Evolutionary conservation across 805 yeast species (phyloP).

Genomic region (Priceomyces medius): DNA sequence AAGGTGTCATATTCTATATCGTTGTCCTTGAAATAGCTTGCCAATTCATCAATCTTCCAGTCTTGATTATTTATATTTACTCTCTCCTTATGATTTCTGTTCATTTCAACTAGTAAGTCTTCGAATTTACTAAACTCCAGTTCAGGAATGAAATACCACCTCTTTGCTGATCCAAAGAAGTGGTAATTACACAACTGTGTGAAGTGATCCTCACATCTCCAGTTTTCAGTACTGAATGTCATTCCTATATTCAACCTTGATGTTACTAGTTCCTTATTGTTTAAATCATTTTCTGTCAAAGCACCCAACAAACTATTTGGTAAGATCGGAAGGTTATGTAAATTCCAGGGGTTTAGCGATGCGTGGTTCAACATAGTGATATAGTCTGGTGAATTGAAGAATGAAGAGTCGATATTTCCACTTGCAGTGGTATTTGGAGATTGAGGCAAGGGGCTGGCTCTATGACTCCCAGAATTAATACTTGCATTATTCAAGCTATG

Average conservation of each 20-base stretch:
- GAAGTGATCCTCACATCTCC: constrained; percentile 63
- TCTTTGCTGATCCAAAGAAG: constrained; percentile 52
- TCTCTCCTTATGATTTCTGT: constrained; percentile 10
- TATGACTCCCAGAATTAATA: constrained; percentile 13
- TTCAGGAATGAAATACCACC: constrained; percentile 67
- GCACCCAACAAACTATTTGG: constrained; percentile 50
- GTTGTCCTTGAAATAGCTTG: constrained; percentile 14
- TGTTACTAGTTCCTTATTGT: constrained; percentile 42
- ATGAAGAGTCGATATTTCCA: constrained; percentile 10
- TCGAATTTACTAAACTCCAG: constrained; percentile 54
- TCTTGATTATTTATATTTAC: constrained; percentile 19
- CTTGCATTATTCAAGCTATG: constrained; percentile 19
- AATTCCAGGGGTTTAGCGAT: constrained; percentile 52
- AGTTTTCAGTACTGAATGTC: constrained; percentile 54
- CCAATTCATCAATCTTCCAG: constrained; percentile 21
- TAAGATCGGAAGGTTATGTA: constrained; percentile 51
- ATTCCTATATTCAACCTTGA: constrained; percentile 52
- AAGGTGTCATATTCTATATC: constrained; percentile 26
- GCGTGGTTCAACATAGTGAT: constrained; percentile 18
- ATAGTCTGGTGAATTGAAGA: constrained; percentile 20
- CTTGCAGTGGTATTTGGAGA: constrained; percentile 5
- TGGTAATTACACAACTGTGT: constrained; percentile 53
- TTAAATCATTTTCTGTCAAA: constrained; percentile 40
- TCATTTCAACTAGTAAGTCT: constrained; percentile 25
- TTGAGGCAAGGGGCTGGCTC: not conserved